These are phyloP conservation scores for Metroxylon sagu DNA, from an alignment of 176 grass and related monocot species.

Conservation along the genomic window DNA sequence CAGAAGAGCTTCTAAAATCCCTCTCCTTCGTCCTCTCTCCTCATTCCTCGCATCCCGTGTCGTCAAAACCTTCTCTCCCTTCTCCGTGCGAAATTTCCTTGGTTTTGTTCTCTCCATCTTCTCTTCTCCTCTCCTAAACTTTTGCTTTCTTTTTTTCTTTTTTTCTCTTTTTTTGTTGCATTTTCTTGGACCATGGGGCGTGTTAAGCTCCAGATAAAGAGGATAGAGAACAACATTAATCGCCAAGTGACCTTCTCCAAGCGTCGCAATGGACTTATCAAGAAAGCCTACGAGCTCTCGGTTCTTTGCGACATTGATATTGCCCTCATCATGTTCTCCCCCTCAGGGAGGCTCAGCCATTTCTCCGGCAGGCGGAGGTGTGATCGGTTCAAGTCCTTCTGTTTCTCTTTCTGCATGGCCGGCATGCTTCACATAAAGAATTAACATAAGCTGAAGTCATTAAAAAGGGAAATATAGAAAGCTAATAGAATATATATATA, in stretches of 20 bases:
- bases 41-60: background rate
- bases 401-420: too few species aligned
- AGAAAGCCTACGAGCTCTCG: conserved; percentile 76
- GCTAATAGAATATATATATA: too few species aligned
- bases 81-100: background rate
- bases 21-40: conserved; percentile 15
- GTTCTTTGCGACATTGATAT: conserved; percentile 72
- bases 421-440: too few species aligned
- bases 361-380: conserved; percentile 50
- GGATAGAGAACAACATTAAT: conserved; percentile 51
- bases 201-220: conserved; percentile 63
- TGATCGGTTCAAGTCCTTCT: too few species aligned
- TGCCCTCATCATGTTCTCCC: conserved; percentile 79
- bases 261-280: conserved; percentile 68
- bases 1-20: conserved; percentile 2
- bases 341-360: conserved; percentile 45
- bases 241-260: conserved; percentile 84
- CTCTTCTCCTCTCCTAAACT: background rate
- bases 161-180: background rate
- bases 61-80: background rate
- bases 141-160: background rate
- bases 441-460: too few species aligned
- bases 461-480: too few species aligned
- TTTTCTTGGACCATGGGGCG: conserved; percentile 40
- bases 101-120: background rate